Base-by-base conservation (phyloP, 768 basidiomycete species). In the Thelephora aurantiotincta region DNA sequence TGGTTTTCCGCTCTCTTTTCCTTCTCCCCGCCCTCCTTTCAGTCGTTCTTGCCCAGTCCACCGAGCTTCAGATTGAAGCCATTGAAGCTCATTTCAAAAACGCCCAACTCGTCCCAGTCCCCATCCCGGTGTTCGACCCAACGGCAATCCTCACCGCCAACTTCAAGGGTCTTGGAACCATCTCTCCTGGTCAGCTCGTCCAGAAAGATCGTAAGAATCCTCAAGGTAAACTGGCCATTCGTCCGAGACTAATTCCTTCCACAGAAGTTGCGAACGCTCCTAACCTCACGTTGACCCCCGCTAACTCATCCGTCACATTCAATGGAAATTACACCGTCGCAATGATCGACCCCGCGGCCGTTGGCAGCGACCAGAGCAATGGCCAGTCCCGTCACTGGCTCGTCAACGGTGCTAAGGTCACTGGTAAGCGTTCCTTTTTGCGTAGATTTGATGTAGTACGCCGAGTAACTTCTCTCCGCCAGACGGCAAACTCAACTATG, bases 301-400 rank as follows among this genome's bases (percentile, higher is more conserved):
- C 65, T 44, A 74, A 75, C 61, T 61, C 69, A 33, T 69, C 74
- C 20, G 60, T 66, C 13, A 33, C 60, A 11, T 60, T 81, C 46
- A 59, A 59, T 34, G 74, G 72, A 11, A 71, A 62, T 36, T 86
- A 71, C 63, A 85, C 85, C 20, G 58, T 89, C 33, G 68, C 74
- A 45, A 83, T 91, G 83, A 72, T 78, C 26, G 87, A 91, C 55
- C 82, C 83, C 11, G 78, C 77, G 50, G 58, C 73, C 19, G 79
- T 80, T 34, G 84, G 85, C 35, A 64, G 73, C 43, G 69, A 80
- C 52, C 64, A 76, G 47, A 61, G 69, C 34, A 62, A 66, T 7
- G 79, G 76, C 16, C 77, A 79, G 53, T 85, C 77, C 44, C 73
- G 82, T 47, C 88, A 89, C 66, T 90, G 85, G 86, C 74, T 90